Conservation (phyloP, 495 filamentous ascomycete species). For the Penicillium robsamsonii region DNA sequence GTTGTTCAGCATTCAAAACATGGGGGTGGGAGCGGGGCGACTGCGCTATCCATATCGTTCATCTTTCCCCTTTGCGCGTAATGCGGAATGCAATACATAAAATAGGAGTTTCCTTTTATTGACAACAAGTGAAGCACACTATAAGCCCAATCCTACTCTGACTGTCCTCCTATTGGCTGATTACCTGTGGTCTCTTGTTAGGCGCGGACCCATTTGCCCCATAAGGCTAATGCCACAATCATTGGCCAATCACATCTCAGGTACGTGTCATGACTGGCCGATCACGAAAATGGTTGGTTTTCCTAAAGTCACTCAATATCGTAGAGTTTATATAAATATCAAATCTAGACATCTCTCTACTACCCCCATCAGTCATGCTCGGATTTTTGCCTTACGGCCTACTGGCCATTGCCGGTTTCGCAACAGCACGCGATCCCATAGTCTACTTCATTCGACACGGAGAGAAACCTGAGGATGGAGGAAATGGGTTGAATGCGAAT, state of each 20-base stretch:
- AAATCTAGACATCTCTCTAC: background rate
- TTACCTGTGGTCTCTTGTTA: background rate
- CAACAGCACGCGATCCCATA: slow-evolving; percentile 27
- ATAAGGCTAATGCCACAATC: slow-evolving; percentile 3
- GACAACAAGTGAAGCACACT: too few species aligned
- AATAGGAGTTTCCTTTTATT: too few species aligned
- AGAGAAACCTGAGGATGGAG: slow-evolving; percentile 51
- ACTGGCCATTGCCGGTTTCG: slow-evolving; percentile 22
- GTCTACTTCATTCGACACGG: slow-evolving; percentile 60
- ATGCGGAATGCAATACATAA: too few species aligned
- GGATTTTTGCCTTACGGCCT: slow-evolving; percentile 17
- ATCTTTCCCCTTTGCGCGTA: too few species aligned
- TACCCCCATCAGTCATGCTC: slow-evolving; percentile 2
- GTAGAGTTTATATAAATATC: too few species aligned
- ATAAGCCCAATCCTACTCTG: too few species aligned
- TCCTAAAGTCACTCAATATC: background rate
- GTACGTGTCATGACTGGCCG: slow-evolving; percentile 11
- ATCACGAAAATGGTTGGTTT: slow-evolving; percentile 14
- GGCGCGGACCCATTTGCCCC: background rate
- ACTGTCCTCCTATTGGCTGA: too few species aligned
- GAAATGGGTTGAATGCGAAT: slow-evolving; percentile 41
- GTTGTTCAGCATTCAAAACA: too few species aligned
- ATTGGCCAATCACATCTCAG: slow-evolving; percentile 16
- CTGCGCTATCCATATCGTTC: too few species aligned
- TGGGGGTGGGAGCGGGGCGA: too few species aligned